Evolutionary conservation across 768 basidiomycete species (phyloP).

Genomic region (Suillus clintonianus): DNA sequence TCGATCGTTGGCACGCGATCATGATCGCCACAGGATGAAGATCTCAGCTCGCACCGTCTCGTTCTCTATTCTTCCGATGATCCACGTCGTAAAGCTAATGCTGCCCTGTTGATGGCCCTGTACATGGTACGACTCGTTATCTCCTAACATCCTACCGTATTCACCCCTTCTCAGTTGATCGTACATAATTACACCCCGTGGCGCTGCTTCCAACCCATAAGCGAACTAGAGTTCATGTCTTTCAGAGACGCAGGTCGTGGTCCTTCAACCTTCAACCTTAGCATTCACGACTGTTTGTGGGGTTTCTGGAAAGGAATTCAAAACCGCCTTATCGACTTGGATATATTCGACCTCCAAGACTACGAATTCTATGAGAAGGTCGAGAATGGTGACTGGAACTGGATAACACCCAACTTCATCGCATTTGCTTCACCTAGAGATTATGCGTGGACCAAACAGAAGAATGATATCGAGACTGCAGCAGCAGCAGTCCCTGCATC

Average conservation of each 20-base stretch:
- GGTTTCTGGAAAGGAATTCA: constrained; percentile 89
- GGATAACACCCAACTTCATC: constrained; percentile 89
- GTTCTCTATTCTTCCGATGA: constrained; percentile 89
- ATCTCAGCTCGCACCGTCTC: constrained; percentile 69
- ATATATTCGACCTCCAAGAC: constrained; percentile 89
- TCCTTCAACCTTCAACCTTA: constrained; percentile 89
- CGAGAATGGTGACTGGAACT: constrained; percentile 95
- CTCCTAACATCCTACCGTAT: constrained; percentile 10
- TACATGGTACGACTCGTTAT: constrained; percentile 69
- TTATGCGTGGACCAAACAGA: constrained; percentile 72
- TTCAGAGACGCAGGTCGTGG: constrained; percentile 96
- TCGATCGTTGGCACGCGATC: constrained; percentile 28
- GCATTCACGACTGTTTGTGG: constrained; percentile 90
- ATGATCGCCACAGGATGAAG: constrained; percentile 59
- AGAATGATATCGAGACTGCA: constrained; percentile 61
- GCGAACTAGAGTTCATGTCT: constrained; percentile 89
- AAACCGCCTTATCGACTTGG: constrained; percentile 90
- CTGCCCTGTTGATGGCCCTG: constrained; percentile 90
- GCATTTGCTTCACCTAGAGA: constrained; percentile 94
- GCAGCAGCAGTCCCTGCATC: constrained; percentile 19
- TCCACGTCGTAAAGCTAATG: constrained; percentile 87
- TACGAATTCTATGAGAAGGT: constrained; percentile 96
- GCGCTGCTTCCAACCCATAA: constrained; percentile 94
- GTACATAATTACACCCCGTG: constrained; percentile 87
- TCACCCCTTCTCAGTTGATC: constrained; percentile 69